Conservation (phyloP, 192 early-diverging fungal genomes). For the Spinellus fusiger region DNA sequence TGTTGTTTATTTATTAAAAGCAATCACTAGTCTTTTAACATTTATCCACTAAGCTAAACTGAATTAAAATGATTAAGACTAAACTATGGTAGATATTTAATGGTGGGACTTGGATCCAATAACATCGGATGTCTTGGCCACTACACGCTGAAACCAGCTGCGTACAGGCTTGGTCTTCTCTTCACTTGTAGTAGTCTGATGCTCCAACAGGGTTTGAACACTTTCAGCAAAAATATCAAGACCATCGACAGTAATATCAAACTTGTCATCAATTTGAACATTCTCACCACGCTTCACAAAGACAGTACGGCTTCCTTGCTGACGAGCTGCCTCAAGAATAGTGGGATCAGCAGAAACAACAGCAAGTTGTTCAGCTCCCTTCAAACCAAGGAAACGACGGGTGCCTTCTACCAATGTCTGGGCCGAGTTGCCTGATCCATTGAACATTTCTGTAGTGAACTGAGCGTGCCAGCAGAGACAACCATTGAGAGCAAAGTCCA, state of each 20-base stretch:
- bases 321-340: constrained; percentile 5
- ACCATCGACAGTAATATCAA: constrained; percentile 8
- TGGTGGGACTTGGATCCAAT: no score
- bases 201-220: constrained; percentile 19
- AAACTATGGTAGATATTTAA: not conserved
- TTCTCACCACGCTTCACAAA: constrained; percentile 8
- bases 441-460: constrained; percentile 15
- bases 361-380: constrained; percentile 9
- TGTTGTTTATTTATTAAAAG: no score
- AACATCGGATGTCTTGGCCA: not conserved
- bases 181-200: not conserved
- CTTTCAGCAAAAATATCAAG: constrained; percentile 25
- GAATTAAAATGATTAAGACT: not conserved
- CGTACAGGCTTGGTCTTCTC: not conserved
- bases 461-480: constrained; percentile 26
- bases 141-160: not conserved
- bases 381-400: constrained; percentile 1
- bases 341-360: constrained; percentile 13
- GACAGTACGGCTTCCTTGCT: constrained; percentile 10
- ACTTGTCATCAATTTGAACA: not conserved
- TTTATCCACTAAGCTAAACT: not conserved
- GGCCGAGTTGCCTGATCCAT: not conserved
- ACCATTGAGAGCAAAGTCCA: constrained; percentile 10
- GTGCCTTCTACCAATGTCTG: not conserved
- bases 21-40: no score